A percentile compares a stretch with the other conserved stretches of the same genome.
Conservation (phyloP, 768 basidiomycete species). For the Leccinum sublutescens region DNA sequence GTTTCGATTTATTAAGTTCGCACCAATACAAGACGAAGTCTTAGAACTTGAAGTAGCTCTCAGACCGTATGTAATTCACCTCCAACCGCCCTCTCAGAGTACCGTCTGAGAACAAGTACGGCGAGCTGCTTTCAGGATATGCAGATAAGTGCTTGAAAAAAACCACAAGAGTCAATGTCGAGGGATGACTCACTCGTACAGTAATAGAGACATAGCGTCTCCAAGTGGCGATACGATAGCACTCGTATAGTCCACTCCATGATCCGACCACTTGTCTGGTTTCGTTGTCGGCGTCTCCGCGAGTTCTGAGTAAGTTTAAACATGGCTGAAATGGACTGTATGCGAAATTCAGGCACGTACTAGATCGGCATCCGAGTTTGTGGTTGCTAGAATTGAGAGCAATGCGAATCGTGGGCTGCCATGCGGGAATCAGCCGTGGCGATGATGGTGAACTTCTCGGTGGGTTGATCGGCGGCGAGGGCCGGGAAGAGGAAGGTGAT, state of each 20-base stretch:
- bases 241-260: no score
- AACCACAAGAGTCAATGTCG: no score
- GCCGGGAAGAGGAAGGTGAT: not conserved
- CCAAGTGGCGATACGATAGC: no score
- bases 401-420: conserved; percentile 4
- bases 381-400: conserved; percentile 3
- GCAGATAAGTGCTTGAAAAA: no score
- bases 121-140: no score
- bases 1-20: no score
- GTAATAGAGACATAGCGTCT: no score
- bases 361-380: conserved; percentile 10
- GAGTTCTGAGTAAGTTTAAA: not conserved
- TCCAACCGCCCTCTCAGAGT: no score
- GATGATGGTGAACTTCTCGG: not conserved
- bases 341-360: not conserved
- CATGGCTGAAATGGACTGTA: no score
- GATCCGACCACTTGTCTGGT: conserved; percentile 13
- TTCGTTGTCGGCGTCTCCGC: conserved; percentile 4
- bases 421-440: not conserved
- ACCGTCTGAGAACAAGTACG: not conserved
- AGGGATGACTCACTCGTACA: no score
- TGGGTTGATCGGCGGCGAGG: conserved; percentile 6
- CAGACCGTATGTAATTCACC: conserved; percentile 2
- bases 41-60: no score
- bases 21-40: no score